Percentiles rank a stretch among this genome's conserved stretches.
phyloP scores from a whole-genome alignment of 305 asterid species.

The Fraxinus angustifolia region DNA sequence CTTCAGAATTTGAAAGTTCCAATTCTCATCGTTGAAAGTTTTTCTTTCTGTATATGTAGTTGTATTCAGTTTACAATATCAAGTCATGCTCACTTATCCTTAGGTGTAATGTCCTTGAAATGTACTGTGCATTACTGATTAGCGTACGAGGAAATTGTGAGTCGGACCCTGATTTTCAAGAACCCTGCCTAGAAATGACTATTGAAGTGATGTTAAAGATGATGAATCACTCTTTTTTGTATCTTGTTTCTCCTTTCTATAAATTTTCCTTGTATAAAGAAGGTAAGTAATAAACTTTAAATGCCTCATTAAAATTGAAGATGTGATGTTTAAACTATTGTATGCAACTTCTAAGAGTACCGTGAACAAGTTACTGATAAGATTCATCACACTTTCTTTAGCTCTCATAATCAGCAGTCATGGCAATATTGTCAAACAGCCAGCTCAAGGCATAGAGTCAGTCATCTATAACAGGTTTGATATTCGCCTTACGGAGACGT shows the following conservation, averaged over 20 bases:
- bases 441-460: not conserved
- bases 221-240: not conserved
- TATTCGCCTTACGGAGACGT: not conserved
- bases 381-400: not conserved
- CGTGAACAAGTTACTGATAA: not conserved
- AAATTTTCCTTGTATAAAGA: not conserved
- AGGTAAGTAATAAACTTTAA: not conserved
- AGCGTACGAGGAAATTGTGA: not conserved
- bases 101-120: not conserved
- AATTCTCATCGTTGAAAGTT: not conserved
- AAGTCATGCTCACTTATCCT: not conserved
- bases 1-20: not conserved
- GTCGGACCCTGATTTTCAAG: not conserved
- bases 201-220: not conserved
- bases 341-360: not conserved
- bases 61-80: not conserved
- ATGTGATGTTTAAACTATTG: not conserved
- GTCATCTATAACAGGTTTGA: not conserved
- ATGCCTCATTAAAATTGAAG: not conserved
- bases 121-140: not conserved
- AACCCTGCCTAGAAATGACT: not conserved
- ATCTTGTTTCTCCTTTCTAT: not conserved
- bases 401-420: not conserved
- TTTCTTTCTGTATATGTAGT: not conserved
- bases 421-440: constrained; percentile 9